Percentiles rank a stretch among this genome's conserved stretches.
Conservation (phyloP, 164 flowering plant genomes). For the Chimonanthus salicifolius region DNA sequence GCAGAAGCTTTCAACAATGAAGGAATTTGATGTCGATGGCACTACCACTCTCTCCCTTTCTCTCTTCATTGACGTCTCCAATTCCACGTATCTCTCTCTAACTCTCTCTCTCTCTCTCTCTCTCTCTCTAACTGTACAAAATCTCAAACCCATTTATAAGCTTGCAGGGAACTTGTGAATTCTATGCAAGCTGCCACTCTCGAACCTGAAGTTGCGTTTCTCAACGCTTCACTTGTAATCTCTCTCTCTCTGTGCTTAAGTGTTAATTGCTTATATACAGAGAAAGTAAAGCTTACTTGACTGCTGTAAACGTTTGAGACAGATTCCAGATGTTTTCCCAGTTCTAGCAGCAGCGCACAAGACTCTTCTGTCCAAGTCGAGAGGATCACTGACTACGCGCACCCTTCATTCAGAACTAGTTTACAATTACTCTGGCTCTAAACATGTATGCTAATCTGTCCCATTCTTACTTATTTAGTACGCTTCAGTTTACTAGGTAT, state of each 20-base stretch:
- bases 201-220: conserved; percentile 78
- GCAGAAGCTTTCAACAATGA: conserved; percentile 31
- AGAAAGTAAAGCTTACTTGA: not conserved
- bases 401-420: conserved; percentile 94
- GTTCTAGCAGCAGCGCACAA: conserved; percentile 91
- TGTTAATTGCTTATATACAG: too few species aligned
- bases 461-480: not conserved
- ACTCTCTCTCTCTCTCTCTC: not conserved
- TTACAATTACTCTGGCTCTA: conserved; percentile 88
- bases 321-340: conserved; percentile 90
- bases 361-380: conserved; percentile 71
- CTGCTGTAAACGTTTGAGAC: conserved; percentile 12
- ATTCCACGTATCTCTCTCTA: conserved; percentile 33
- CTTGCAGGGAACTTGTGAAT: conserved; percentile 66
- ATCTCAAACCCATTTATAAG: not conserved
- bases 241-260: conserved; percentile 1
- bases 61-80: conserved; percentile 47
- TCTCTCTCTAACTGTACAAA: not conserved
- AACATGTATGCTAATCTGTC: conserved; percentile 51
- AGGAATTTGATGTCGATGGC: conserved; percentile 50
- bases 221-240: conserved; percentile 80
- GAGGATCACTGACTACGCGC: conserved; percentile 69
- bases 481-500: not conserved
- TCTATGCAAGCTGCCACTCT: conserved; percentile 75
- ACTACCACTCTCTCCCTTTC: not conserved